phyloP scores from a whole-genome alignment of 2,329 filamentous ascomycete genomes.

The Fusarium tuaranense region DNA sequence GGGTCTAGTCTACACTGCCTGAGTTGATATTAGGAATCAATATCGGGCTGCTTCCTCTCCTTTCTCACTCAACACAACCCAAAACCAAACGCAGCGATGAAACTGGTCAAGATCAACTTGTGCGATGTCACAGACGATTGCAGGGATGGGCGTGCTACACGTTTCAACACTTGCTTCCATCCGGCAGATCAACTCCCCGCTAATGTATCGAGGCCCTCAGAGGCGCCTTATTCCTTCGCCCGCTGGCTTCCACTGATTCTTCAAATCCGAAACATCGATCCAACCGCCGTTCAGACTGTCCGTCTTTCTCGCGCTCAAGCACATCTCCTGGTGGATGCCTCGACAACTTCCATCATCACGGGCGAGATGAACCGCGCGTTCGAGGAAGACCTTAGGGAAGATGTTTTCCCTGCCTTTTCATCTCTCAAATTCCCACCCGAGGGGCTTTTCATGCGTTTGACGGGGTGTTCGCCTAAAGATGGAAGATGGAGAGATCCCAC shows the following conservation, averaged over 20 bases:
- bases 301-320: slow-evolving; percentile 45
- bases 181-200: neutral
- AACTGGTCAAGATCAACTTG: neutral
- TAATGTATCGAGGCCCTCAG: slow-evolving; percentile 17
- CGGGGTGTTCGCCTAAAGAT: slow-evolving; percentile 58
- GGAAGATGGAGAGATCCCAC: slow-evolving; percentile 42
- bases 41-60: neutral
- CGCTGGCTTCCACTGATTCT: slow-evolving; percentile 57
- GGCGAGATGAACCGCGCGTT: slow-evolving; percentile 11
- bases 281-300: slow-evolving; percentile 44
- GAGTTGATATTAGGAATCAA: neutral
- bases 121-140: slow-evolving; percentile 9
- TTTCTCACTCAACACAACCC: neutral
- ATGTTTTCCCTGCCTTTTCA: slow-evolving; percentile 43
- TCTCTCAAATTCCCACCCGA: slow-evolving; percentile 46
- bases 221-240: slow-evolving; percentile 53
- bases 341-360: slow-evolving; percentile 44
- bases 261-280: slow-evolving; percentile 45
- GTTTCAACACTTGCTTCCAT: slow-evolving; percentile 27
- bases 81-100: neutral
- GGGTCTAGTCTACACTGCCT: neutral
- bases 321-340: slow-evolving; percentile 46
- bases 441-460: slow-evolving; percentile 57
- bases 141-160: slow-evolving; percentile 1
- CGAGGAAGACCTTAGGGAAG: slow-evolving; percentile 34